These are phyloP conservation scores for Phytopythium helicoides DNA, from an alignment of 352 stramenopile genomes.

Conservation along the genomic window DNA sequence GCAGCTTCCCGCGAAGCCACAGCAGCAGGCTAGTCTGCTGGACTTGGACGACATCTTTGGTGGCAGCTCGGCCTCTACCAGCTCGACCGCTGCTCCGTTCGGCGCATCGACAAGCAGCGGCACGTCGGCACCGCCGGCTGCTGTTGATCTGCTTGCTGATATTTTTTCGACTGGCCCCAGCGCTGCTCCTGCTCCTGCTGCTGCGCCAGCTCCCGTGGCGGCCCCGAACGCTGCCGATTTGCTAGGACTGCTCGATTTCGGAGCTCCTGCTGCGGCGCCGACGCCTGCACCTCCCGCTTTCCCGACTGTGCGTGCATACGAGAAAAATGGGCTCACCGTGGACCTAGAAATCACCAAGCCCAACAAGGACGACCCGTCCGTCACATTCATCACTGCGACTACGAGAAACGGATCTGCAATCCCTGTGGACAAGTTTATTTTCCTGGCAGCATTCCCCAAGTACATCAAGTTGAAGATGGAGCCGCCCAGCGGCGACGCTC, in stretches of 20 bases:
- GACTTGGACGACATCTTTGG: constrained; percentile 97
- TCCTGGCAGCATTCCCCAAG: constrained; percentile 96
- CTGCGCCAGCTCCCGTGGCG: constrained; percentile 21
- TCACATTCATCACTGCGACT: constrained; percentile 91
- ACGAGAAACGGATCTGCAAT: constrained; percentile 90
- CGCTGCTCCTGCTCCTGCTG: constrained; percentile 10
- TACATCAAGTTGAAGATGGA: constrained; percentile 99
- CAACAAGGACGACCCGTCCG: constrained; percentile 89
- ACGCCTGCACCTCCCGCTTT: constrained; percentile 30
- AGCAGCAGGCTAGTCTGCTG: constrained; percentile 75
- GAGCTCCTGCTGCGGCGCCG: constrained; percentile 20
- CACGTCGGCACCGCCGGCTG: constrained; percentile 12
- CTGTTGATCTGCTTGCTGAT: constrained; percentile 93
- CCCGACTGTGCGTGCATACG: constrained; percentile 89
- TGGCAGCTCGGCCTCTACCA: constrained; percentile 31
- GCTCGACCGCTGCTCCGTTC: constrained; percentile 18
- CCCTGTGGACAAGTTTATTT: constrained; percentile 91
- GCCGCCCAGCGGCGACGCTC: constrained; percentile 89
- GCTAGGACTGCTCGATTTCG: constrained; percentile 79
- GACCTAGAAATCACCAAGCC: constrained; percentile 91
- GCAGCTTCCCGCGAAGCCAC: constrained; percentile 10
- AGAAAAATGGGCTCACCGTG: constrained; percentile 95
- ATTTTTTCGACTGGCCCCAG: constrained; percentile 85
- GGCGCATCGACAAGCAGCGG: constrained; percentile 12
- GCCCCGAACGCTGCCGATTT: constrained; percentile 38